Percentiles rank a stretch among this genome's conserved stretches.
Evolutionary conservation across 352 stramenopile genomes (phyloP).

Genomic region (Phytophthora idaei): DNA sequence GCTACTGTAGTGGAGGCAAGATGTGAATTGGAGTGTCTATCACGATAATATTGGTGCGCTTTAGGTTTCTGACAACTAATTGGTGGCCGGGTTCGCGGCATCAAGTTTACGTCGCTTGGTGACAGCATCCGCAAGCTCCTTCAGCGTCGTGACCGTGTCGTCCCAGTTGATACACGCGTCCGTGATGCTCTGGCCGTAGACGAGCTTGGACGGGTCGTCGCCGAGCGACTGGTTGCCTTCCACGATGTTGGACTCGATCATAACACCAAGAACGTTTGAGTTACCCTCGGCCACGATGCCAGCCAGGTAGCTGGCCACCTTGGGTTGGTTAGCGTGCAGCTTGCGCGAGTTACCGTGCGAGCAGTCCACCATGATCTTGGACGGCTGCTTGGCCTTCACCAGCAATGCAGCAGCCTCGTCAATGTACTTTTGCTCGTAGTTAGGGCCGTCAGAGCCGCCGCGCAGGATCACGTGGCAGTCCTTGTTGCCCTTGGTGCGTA

Average conservation of each 20-base stretch:
- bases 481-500: conserved; percentile 85
- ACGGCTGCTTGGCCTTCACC: conserved; percentile 64
- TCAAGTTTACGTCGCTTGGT: conserved; percentile 46
- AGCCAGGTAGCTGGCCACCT: conserved; percentile 74
- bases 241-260: conserved; percentile 90
- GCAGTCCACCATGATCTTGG: conserved; percentile 90
- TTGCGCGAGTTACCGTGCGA: conserved; percentile 90
- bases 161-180: conserved; percentile 88
- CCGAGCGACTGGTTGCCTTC: conserved; percentile 85
- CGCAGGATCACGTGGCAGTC: conserved; percentile 88
- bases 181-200: conserved; percentile 89
- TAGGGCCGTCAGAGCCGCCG: conserved; percentile 75
- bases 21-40: neutral
- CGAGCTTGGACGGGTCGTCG: conserved; percentile 68
- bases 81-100: conserved; percentile 18
- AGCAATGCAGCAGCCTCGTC: conserved; percentile 64
- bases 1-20: neutral
- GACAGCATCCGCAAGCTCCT: conserved; percentile 63
- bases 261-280: conserved; percentile 77
- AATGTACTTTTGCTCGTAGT: conserved; percentile 82
- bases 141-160: conserved; percentile 70
- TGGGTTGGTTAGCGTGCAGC: conserved; percentile 82
- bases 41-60: conserved; percentile 21
- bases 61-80: conserved; percentile 32
- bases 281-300: conserved; percentile 68